Evolutionary conservation across 352 stramenopile genomes (phyloP).

Genomic region (Phytophthora nicotianae): DNA sequence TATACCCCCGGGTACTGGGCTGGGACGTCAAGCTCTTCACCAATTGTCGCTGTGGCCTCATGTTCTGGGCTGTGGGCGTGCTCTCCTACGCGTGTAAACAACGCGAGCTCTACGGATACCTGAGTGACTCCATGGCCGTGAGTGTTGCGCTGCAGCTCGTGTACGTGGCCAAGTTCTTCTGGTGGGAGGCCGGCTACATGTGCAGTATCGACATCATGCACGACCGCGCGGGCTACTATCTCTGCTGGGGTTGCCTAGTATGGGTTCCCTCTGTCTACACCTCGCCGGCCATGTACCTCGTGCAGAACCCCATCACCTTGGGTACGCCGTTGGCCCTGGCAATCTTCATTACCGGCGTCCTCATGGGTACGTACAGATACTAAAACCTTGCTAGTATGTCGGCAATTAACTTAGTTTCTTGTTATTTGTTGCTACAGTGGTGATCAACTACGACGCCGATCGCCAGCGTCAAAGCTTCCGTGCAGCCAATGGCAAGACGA

Average conservation of each 20-base stretch:
- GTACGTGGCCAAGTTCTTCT: constrained; percentile 98
- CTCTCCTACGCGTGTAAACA: constrained; percentile 93
- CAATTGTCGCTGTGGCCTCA: constrained; percentile 97
- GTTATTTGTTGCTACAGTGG: constrained; percentile 49
- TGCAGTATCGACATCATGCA: constrained; percentile 98
- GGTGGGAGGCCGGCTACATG: constrained; percentile 97
- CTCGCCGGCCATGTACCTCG: constrained; percentile 93
- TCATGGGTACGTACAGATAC: constrained; percentile 65
- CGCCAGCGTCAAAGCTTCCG: constrained; percentile 94
- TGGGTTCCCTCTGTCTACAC: constrained; percentile 98
- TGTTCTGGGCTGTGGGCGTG: constrained; percentile 94
- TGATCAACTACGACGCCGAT: constrained; percentile 96
- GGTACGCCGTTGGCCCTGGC: constrained; percentile 41
- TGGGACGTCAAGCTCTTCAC: constrained; percentile 98
- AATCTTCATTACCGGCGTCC: constrained; percentile 77
- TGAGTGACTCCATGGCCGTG: constrained; percentile 90
- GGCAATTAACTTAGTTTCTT: neutral
- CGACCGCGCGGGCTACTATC: constrained; percentile 94
- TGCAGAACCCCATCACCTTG: constrained; percentile 87
- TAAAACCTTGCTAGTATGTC: neutral
- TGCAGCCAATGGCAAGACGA: constrained; percentile 78
- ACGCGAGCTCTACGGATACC: constrained; percentile 68
- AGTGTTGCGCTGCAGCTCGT: constrained; percentile 91
- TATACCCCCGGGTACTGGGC: constrained; percentile 93
- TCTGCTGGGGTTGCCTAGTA: constrained; percentile 97